phyloP scores from a whole-genome alignment of 2,329 filamentous ascomycete genomes.

The Epicoccum nigrum region DNA sequence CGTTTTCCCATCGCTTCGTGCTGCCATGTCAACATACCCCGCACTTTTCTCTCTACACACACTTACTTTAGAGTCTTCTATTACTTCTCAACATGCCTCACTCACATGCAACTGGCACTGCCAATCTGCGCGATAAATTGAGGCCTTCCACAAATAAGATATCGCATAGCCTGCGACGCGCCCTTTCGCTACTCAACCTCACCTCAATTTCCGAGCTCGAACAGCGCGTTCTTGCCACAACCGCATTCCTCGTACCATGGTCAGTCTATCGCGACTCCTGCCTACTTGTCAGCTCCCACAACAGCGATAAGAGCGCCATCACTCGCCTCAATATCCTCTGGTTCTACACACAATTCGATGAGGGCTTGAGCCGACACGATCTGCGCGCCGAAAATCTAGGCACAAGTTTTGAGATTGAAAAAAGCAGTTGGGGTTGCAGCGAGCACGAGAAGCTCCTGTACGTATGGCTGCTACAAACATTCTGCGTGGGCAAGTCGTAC shows the following conservation, averaged over 20 bases:
- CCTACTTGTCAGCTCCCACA: slow-evolving; percentile 23
- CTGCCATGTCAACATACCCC: too few relatives aligned
- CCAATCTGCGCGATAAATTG: slow-evolving; percentile 25
- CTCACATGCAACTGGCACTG: neutral
- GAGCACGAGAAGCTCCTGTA: slow-evolving; percentile 43
- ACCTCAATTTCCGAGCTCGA: slow-evolving; percentile 31
- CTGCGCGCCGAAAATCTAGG: slow-evolving; percentile 26
- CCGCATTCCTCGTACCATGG: slow-evolving; percentile 43
- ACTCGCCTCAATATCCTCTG: slow-evolving; percentile 34
- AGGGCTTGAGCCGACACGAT: slow-evolving; percentile 36
- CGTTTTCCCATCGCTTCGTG: too few relatives aligned
- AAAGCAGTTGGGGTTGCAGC: slow-evolving; percentile 31
- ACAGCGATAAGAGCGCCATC: slow-evolving; percentile 22
- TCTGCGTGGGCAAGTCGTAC: slow-evolving; percentile 38
- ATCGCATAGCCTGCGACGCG: slow-evolving; percentile 25
- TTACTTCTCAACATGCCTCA: too few relatives aligned
- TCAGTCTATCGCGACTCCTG: slow-evolving; percentile 37
- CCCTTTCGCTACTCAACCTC: slow-evolving; percentile 35
- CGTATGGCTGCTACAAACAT: slow-evolving; percentile 41
- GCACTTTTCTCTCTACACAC: too few relatives aligned
- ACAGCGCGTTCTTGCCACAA: slow-evolving; percentile 33
- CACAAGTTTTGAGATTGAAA: slow-evolving; percentile 32
- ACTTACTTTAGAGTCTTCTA: too few relatives aligned
- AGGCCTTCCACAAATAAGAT: slow-evolving; percentile 22
- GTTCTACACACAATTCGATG: slow-evolving; percentile 43